Percentiles rank a stretch among this genome's conserved stretches.
Evolutionary conservation across 306 rosid species (phyloP).

Genomic region (Betula pendula): DNA sequence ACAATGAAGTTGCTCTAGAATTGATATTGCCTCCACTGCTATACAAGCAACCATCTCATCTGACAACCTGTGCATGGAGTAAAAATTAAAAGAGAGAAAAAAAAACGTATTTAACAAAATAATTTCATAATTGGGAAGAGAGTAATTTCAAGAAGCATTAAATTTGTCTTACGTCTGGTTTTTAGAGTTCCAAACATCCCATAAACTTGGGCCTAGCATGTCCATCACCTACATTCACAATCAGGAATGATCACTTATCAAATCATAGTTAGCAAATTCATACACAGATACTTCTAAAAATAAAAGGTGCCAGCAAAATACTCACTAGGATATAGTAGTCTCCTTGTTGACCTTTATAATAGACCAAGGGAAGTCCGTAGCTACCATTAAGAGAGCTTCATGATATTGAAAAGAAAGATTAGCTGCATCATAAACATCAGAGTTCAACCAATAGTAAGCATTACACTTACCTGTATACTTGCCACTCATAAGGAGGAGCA

Average conservation of each 20-base stretch:
- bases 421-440: constrained; percentile 18
- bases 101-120: not conserved
- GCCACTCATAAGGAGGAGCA: constrained; percentile 97
- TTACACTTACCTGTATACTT: constrained; percentile 71
- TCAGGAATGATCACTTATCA: not conserved
- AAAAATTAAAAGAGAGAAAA: not conserved
- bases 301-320: not conserved
- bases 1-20: constrained; percentile 89
- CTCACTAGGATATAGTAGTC: constrained; percentile 93
- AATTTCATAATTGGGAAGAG: not conserved
- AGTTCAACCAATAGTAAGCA: constrained; percentile 16
- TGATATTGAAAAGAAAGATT: constrained; percentile 20
- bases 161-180: constrained; percentile 40
- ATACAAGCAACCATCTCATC: constrained; percentile 94
- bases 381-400: constrained; percentile 77
- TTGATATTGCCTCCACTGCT: constrained; percentile 94
- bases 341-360: constrained; percentile 92
- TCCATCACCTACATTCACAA: constrained; percentile 75
- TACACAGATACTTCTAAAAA: not conserved
- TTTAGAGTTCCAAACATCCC: constrained; percentile 88
- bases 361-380: constrained; percentile 86
- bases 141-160: not conserved
- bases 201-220: constrained; percentile 94
- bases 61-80: constrained; percentile 54
- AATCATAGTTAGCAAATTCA: constrained; percentile 5